Evolutionary conservation across 2,329 filamentous ascomycete genomes (phyloP).

Genomic region (Xylaria sp.): DNA sequence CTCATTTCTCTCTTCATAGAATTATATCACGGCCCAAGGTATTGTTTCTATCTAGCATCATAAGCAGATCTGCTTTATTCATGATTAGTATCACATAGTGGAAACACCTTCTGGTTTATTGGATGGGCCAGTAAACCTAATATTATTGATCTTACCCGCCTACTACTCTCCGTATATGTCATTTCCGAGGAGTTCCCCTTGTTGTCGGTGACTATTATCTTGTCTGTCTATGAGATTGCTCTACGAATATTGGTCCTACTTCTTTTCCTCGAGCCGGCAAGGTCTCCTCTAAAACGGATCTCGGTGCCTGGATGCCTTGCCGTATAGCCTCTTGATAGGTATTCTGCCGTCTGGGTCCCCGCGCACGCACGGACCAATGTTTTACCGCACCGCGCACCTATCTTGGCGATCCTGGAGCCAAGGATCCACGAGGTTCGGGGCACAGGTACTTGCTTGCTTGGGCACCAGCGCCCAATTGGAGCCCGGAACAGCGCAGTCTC

Average conservation of each 20-base stretch:
- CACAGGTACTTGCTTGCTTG: slow-evolving; percentile 22
- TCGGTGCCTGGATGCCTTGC: slow-evolving; percentile 2
- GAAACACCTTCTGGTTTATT: slow-evolving; percentile 10
- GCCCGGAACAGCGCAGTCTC: slow-evolving; percentile 32
- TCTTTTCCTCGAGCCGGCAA: not conserved
- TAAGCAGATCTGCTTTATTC: slow-evolving; percentile 1
- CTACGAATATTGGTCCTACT: not conserved
- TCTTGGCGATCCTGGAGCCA: slow-evolving; percentile 12
- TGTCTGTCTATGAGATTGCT: slow-evolving; percentile 2
- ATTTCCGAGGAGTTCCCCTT: slow-evolving; percentile 4
- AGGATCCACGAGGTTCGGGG: slow-evolving; percentile 31
- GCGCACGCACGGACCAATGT: slow-evolving; percentile 32
- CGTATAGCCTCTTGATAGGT: not conserved
- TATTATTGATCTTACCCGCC: slow-evolving; percentile 24
- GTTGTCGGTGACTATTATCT: slow-evolving; percentile 23
- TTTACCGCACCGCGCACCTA: slow-evolving; percentile 31
- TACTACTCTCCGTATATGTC: not conserved
- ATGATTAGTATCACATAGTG: slow-evolving; percentile 32
- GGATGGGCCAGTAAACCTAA: slow-evolving; percentile 19
- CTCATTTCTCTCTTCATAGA: slow-evolving; percentile 2
- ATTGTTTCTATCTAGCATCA: not conserved
- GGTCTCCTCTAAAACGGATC: not conserved
- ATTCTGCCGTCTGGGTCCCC: slow-evolving; percentile 13
- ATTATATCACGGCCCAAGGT: not conserved
- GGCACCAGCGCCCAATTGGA: slow-evolving; percentile 42